Evolutionary conservation across 2,329 filamentous ascomycete genomes (phyloP).

Genomic region (Exophiala oligosperma): DNA sequence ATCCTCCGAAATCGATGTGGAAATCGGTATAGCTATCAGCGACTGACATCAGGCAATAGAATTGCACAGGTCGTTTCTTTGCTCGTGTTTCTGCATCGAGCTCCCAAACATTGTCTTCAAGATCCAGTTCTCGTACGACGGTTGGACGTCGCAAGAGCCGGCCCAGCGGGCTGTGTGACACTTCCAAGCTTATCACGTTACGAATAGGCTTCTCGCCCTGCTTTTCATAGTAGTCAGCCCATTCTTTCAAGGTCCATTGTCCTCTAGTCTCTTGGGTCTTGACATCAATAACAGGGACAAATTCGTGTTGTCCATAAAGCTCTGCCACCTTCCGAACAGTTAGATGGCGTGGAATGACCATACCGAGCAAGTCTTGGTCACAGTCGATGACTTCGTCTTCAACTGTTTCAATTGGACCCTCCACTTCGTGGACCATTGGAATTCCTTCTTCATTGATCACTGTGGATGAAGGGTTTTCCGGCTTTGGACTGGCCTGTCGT

Average conservation of each 20-base stretch:
- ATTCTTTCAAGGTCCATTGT: conserved; percentile 65
- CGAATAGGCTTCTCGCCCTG: conserved; percentile 61
- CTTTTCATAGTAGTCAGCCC: conserved; percentile 67
- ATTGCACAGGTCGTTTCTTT: conserved; percentile 64
- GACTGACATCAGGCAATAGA: conserved; percentile 70
- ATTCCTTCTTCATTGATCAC: conserved; percentile 11
- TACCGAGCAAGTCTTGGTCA: conserved; percentile 65
- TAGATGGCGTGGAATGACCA: conserved; percentile 65
- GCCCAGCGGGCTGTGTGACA: conserved; percentile 64
- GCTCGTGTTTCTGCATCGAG: conserved; percentile 50
- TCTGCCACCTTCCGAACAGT: conserved; percentile 65
- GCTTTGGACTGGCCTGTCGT: not conserved
- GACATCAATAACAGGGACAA: conserved; percentile 65
- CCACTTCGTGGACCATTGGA: not conserved
- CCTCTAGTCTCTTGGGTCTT: conserved; percentile 67
- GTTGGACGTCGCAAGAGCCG: conserved; percentile 63
- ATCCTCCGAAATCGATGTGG: conserved; percentile 71
- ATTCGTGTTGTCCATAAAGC: conserved; percentile 62
- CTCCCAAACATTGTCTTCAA: conserved; percentile 55
- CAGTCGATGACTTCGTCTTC: conserved; percentile 54
- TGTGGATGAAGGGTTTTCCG: not conserved
- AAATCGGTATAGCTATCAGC: conserved; percentile 72
- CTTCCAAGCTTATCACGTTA: conserved; percentile 69
- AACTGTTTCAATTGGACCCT: not conserved
- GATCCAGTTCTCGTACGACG: conserved; percentile 62